A percentile compares a stretch with the other conserved stretches of the same genome.
Conservation (phyloP, 2,329 filamentous ascomycete species). For the Cladophialophora yegresii region DNA sequence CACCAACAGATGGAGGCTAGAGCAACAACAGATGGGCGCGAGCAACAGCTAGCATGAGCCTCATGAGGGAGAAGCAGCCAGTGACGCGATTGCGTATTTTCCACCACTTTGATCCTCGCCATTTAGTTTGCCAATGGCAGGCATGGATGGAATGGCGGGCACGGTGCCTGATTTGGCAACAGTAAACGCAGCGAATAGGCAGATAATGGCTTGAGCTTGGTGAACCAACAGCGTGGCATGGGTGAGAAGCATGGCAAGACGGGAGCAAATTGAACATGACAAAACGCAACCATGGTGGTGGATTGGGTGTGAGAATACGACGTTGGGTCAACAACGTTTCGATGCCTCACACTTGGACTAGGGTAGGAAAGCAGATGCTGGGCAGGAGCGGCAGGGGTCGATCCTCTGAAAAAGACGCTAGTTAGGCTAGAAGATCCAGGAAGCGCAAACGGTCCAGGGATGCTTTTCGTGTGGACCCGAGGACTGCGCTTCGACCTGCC, state of each 20-base stretch:
- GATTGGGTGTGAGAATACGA: slow-evolving; percentile 7
- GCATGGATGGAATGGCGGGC: slow-evolving; percentile 13
- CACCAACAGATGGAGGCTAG: slow-evolving; percentile 14
- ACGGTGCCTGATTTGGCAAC: neutral
- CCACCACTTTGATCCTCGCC: slow-evolving; percentile 18
- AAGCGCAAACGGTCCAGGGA: slow-evolving; percentile 16
- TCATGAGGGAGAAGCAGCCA: slow-evolving; percentile 8
- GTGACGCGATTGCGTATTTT: slow-evolving; percentile 19
- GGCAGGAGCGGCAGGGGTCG: slow-evolving; percentile 12
- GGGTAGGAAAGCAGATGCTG: slow-evolving; percentile 11
- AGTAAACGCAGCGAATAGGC: slow-evolving; percentile 10
- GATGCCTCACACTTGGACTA: slow-evolving; percentile 8
- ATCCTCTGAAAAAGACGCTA: neutral
- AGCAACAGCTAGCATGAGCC: neutral
- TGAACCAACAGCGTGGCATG: neutral
- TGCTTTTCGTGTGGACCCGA: slow-evolving; percentile 8
- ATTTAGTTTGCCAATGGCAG: slow-evolving; percentile 4
- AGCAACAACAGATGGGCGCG: neutral
- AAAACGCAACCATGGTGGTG: neutral
- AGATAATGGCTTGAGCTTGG: neutral
- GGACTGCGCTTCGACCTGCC: neutral
- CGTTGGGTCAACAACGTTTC: slow-evolving; percentile 12
- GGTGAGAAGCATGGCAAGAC: slow-evolving; percentile 1
- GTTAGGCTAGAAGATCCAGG: slow-evolving; percentile 7
- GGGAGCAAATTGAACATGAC: slow-evolving; percentile 16